These are phyloP conservation scores for Chytridium lagenaria DNA, from an alignment of 371 early-diverging fungal species.

Conservation along the genomic window DNA sequence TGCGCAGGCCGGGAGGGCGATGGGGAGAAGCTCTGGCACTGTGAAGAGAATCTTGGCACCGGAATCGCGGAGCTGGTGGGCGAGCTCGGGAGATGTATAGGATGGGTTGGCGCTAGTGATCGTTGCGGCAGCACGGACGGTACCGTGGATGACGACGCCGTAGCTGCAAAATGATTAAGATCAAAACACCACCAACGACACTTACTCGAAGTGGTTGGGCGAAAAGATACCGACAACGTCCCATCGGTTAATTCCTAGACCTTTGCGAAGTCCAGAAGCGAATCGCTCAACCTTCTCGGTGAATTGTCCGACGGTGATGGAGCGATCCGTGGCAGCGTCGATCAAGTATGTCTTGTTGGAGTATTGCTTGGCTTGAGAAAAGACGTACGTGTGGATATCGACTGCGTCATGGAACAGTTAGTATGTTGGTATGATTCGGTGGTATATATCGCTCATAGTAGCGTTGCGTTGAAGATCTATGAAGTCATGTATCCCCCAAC, in stretches of 20 bases:
- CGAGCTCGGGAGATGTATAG: conserved; percentile 77
- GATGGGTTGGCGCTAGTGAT: conserved; percentile 77
- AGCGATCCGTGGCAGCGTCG: conserved; percentile 61
- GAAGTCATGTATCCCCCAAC: no score
- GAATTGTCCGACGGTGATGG: conserved; percentile 69
- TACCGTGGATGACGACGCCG: conserved; percentile 34
- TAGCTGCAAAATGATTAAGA: conserved; percentile 14
- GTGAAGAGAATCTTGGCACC: conserved; percentile 68
- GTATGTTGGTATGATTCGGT: no score
- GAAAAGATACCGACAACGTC: conserved; percentile 72
- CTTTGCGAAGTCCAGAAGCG: conserved; percentile 73
- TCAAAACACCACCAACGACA: not conserved
- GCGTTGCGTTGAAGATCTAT: no score
- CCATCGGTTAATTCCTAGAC: conserved; percentile 63
- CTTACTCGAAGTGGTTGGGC: conserved; percentile 70
- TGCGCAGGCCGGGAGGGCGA: conserved; percentile 66
- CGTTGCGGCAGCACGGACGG: conserved; percentile 62
- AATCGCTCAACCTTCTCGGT: conserved; percentile 62
- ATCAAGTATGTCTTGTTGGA: conserved; percentile 46
- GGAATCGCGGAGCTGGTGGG: conserved; percentile 73
- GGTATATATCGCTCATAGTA: no score
- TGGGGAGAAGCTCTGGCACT: conserved; percentile 51
- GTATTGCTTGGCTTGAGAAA: not conserved
- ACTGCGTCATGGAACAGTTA: no score
- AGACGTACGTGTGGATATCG: conserved; percentile 26